Conservation (phyloP, 257 asterid species). For the Solanum arcanum region DNA sequence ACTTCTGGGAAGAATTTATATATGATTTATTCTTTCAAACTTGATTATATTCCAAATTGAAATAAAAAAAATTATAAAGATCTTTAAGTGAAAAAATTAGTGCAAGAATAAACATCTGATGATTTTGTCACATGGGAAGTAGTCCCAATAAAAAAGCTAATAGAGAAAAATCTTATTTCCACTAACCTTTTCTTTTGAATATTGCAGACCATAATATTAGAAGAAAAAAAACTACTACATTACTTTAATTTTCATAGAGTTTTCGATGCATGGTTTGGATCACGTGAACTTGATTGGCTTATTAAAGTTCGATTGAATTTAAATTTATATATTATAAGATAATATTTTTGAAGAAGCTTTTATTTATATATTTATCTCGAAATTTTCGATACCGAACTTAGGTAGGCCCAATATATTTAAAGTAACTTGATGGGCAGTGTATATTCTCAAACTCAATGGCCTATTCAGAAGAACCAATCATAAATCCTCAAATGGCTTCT, state of each 20-base stretch:
- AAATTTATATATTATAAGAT: neutral
- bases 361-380: too few species aligned
- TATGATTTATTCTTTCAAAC: neutral
- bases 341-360: accelerated
- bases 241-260: neutral
- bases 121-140: neutral
- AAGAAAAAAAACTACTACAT: too few species aligned
- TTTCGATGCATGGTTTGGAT: neutral
- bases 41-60: neutral
- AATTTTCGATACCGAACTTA: too few species aligned
- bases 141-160: neutral
- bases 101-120: neutral
- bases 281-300: neutral
- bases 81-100: neutral
- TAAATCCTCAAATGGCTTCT: neutral
- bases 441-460: neutral
- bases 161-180: neutral
- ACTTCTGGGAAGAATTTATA: neutral
- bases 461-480: neutral
- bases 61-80: neutral
- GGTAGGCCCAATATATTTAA: neutral
- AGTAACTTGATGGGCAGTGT: neutral
- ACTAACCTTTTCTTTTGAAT: neutral
- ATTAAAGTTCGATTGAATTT: neutral
- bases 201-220: neutral